Conservation (phyloP, 2,329 filamentous ascomycete genomes). For the Botrytis tulipae region DNA sequence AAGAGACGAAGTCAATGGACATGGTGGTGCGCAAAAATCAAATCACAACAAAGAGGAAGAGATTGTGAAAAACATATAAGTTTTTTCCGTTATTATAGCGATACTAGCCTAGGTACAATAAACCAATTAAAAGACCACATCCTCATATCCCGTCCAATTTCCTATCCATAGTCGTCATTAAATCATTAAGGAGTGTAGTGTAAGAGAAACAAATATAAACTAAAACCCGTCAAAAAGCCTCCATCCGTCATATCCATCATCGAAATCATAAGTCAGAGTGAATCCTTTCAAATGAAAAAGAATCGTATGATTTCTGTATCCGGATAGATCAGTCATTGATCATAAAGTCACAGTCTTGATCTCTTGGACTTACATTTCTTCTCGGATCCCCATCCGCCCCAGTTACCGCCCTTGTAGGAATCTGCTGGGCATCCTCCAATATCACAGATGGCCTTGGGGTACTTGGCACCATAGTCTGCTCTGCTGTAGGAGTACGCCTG, state of each 20-base stretch:
- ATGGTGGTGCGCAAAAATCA: not conserved
- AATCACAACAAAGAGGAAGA: not conserved
- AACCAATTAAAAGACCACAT: not conserved
- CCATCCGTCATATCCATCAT: not conserved
- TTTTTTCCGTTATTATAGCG: not conserved
- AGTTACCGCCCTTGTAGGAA: constrained; percentile 4
- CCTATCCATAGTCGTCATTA: not conserved
- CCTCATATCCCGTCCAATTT: not conserved
- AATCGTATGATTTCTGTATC: not conserved
- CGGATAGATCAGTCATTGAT: not conserved
- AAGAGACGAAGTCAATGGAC: not conserved
- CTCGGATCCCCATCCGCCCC: constrained; percentile 6
- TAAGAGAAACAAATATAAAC: not conserved
- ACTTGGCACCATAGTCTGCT: not conserved
- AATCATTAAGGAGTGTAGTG: not conserved
- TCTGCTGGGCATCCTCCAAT: not conserved
- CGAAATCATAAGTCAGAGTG: not conserved
- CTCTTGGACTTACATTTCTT: constrained; percentile 3
- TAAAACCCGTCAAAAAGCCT: not conserved
- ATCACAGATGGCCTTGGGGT: not conserved
- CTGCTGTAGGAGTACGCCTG: constrained; percentile 10
- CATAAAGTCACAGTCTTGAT: not conserved
- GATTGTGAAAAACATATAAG: not conserved
- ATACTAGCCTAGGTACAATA: not conserved
- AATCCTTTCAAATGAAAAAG: not conserved